These are phyloP conservation scores for Didymella glomerata DNA, from an alignment of 2,329 filamentous ascomycete genomes.

Conservation along the genomic window DNA sequence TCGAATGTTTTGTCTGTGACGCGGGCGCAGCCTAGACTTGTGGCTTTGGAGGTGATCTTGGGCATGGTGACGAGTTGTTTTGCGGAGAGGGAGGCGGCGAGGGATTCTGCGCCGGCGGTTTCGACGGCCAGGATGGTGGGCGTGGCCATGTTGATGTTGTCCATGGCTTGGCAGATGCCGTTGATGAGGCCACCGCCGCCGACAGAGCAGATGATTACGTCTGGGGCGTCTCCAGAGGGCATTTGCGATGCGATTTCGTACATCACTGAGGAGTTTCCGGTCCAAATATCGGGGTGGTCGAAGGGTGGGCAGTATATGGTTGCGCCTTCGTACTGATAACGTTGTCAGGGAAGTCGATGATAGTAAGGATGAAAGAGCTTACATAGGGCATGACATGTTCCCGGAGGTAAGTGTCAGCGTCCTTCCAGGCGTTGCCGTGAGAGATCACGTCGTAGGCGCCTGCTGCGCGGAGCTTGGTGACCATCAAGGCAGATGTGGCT, in stretches of 20 bases:
- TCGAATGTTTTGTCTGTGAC: slow-evolving; percentile 74
- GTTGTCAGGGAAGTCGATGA: background rate
- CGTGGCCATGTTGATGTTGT: slow-evolving; percentile 50
- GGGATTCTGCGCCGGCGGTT: slow-evolving; percentile 75
- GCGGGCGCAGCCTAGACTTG: slow-evolving; percentile 74
- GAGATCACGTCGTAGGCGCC: slow-evolving; percentile 74
- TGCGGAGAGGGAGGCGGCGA: slow-evolving; percentile 68
- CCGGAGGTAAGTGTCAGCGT: slow-evolving; percentile 73
- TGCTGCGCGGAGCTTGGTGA: slow-evolving; percentile 72
- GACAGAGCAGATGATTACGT: slow-evolving; percentile 78
- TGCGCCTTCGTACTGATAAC: slow-evolving; percentile 43
- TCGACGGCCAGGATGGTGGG: slow-evolving; percentile 74
- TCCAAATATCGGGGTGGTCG: slow-evolving; percentile 73
- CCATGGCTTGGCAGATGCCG: slow-evolving; percentile 75
- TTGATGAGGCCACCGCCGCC: slow-evolving; percentile 83
- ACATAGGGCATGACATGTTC: slow-evolving; percentile 61
- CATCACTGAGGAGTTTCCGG: slow-evolving; percentile 68
- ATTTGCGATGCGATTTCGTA: slow-evolving; percentile 59
- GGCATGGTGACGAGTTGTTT: slow-evolving; percentile 68
- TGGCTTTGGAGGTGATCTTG: slow-evolving; percentile 78
- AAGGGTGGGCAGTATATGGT: slow-evolving; percentile 74
- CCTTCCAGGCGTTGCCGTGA: slow-evolving; percentile 71
- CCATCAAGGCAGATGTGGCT: slow-evolving; percentile 72
- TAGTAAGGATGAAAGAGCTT: slow-evolving; percentile 19
- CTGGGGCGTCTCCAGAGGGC: slow-evolving; percentile 59